Base-by-base conservation (phyloP, 768 basidiomycete species). In the Kwoniella europaea region DNA sequence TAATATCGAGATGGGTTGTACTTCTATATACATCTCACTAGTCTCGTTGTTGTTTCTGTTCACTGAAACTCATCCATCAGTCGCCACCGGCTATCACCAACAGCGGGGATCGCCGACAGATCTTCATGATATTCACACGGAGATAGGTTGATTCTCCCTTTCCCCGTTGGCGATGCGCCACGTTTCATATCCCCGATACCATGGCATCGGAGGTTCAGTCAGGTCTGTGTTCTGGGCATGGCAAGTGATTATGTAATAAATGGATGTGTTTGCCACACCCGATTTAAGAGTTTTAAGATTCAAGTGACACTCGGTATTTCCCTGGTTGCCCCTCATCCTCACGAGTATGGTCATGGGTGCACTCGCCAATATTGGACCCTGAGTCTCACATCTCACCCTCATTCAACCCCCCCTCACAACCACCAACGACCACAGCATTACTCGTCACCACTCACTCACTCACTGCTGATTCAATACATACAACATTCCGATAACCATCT, bases 81-180 rank as follows among this genome's bases (percentile, higher is more conserved):
- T 61, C 59, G 59, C 59, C 59, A 61, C 59, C 59, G 59, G 59
- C 27, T 61, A 61, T 61, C 42, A 16, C 16, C 4, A n/a, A 16
- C 15, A 29, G 35, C 41, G 41, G 42, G 43, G 12, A 0, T 43
- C 18, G 42, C 59, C 59, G 59, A 61, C 7, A 4, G 5, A 18
- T n/a, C n/a, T 5, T 1, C 12, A 15, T 61, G 29, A 24, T 24
- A 24, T 24, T 52, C 4, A 16, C 50, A 9, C 20, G 20, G 54
- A 55, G 24, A n/a, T 50, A 35, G 35, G 46, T 50, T 50, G 46
- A 13, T 1, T 15, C 18, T 50, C 46, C 18, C 46, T 18, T 50
- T 50, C 18, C 18, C 12, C 6, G 46, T 15, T 50, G 13, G 4
- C 10, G 12, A 13, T 50, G 46, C 18, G 46, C 46, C 46, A 50